Evolutionary conservation across 257 asterid species (phyloP).

Genomic region (Solanum pinnatisectum): DNA sequence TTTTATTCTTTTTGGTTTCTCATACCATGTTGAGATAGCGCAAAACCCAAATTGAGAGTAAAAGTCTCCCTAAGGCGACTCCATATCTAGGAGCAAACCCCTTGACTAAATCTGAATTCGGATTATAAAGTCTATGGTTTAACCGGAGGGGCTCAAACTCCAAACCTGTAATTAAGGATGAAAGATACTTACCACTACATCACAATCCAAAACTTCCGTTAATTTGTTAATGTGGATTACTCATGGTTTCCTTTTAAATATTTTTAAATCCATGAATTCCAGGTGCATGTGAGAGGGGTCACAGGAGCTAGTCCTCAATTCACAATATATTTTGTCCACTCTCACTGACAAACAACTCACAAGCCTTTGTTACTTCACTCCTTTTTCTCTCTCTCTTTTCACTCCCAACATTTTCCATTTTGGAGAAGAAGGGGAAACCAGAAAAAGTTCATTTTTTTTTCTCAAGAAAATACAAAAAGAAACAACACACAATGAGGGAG

Average conservation of each 20-base stretch:
- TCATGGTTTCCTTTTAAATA: neutral
- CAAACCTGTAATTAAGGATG: too few relatives aligned
- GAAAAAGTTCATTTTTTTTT: neutral
- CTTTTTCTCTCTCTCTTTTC: neutral
- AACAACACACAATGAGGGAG: constrained; percentile 24
- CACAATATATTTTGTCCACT: constrained; percentile 5
- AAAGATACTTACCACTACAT: rapidly evolving
- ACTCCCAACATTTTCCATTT: neutral
- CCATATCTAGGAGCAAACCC: too few relatives aligned
- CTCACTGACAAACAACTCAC: constrained; percentile 16
- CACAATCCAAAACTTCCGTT: neutral
- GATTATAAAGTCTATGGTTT: too few relatives aligned
- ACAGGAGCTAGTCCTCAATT: neutral
- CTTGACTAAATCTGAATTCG: too few relatives aligned
- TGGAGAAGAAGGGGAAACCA: neutral
- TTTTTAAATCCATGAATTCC: neutral
- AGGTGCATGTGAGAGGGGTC: constrained; percentile 2
- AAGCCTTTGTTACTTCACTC: neutral
- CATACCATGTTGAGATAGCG: too few relatives aligned
- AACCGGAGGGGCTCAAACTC: neutral
- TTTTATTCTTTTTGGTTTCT: too few relatives aligned
- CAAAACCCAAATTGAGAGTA: neutral
- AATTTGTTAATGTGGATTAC: neutral
- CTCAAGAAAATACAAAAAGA: neutral
- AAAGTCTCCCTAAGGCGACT: too few relatives aligned